Evolutionary conservation across 192 early-diverging fungal species (phyloP), one percentile per base, ranked within the genome.

Genomic region (Mortierella antarctica): DNA sequence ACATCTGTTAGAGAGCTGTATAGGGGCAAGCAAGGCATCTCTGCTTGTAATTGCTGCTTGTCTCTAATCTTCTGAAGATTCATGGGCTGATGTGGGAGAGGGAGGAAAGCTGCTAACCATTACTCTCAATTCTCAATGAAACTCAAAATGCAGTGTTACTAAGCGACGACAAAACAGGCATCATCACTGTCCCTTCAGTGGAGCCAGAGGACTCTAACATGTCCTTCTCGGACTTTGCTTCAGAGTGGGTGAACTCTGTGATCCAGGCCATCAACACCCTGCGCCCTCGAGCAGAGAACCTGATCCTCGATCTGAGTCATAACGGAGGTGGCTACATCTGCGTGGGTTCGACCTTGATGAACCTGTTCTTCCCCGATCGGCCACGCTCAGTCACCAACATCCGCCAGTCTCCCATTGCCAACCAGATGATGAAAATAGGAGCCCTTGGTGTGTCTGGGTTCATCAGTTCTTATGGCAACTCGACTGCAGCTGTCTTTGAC

Each of bases 291-390:
- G 74, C 74, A 6, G 47, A 69, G 61, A 70, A 69, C 54, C 21
- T 77, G 47, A 77, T 77, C 47, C 61, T 77, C 12, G 74, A 77
- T 45, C n/a, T 77, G 39, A 65, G 51, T 9, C 74, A 77, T 31
- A 69, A 77, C 9, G 65, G 55, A 8, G 67, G 74, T 4, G 61
- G 74, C 5, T 77, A 70, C 59, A 41, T 77, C 15, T 77, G 67
- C 53, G 13, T 77, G 2, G 74, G 67, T 5, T 13, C 60, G 40
- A 58, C 62, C 31, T 57, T 77, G 67, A n/a, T 61, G 11, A 61
- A 78, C 42, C 23, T 71, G 40, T 71, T 71, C 44, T 78, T 71
- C 62, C 67, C 75, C 2, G 75, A 70, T 8, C 48, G 63, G n/a
- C 62, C 68, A 2, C 67, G 62, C 7, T 39, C 71, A 8, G 68